Conservation (phyloP, 192 early-diverging fungal species). For the Backusella morwellensis region DNA sequence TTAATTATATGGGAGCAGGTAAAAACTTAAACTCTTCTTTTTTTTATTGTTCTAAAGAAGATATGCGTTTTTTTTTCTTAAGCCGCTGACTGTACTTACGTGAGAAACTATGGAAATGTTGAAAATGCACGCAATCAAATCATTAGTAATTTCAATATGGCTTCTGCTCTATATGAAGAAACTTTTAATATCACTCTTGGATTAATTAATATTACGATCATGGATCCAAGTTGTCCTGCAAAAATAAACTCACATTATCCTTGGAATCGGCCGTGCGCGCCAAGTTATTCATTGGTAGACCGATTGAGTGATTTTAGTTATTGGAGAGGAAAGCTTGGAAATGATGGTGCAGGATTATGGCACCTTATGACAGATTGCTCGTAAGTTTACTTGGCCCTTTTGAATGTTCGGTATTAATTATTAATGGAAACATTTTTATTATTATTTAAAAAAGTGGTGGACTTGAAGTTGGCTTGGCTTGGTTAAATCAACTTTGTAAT, state of each 20-base stretch:
- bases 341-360: conserved; percentile 87
- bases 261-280: conserved; percentile 82
- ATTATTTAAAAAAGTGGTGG: conserved; percentile 46
- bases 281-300: conserved; percentile 63
- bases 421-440: background rate
- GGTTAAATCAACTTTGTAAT: conserved; percentile 76
- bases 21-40: background rate
- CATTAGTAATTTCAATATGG: conserved; percentile 80
- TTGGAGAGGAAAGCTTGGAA: conserved; percentile 75
- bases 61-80: background rate
- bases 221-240: conserved; percentile 58
- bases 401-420: background rate
- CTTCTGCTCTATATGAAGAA: conserved; percentile 77
- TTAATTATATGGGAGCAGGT: conserved; percentile 39
- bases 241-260: conserved; percentile 21
- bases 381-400: conserved; percentile 25
- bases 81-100: conserved; percentile 76
- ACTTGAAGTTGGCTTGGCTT: conserved; percentile 83
- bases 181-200: conserved; percentile 87
- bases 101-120: conserved; percentile 50
- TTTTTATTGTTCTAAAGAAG: background rate
- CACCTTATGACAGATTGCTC: conserved; percentile 87
- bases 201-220: conserved; percentile 74
- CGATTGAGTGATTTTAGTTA: conserved; percentile 85
- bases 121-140: conserved; percentile 67